These are phyloP conservation scores for Metroxylon sagu DNA, from an alignment of 176 grass and related monocot species.

Conservation along the genomic window DNA sequence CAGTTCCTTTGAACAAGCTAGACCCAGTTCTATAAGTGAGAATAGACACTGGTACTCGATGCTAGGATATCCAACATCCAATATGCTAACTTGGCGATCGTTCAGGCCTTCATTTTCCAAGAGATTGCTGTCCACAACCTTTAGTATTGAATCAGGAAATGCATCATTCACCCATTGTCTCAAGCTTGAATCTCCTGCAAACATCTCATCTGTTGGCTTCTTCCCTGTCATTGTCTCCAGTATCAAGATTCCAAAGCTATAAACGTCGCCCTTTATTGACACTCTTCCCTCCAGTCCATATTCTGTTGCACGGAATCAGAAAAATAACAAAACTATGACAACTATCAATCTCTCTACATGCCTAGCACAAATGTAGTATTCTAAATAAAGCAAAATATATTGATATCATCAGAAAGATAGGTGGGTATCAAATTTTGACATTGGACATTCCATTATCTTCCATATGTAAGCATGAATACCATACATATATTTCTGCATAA, in stretches of 20 bases:
- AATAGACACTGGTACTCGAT: not conserved
- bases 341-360: too few species aligned
- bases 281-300: slow-evolving; percentile 11
- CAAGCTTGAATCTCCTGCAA: slow-evolving; percentile 17
- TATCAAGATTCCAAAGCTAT: slow-evolving; percentile 20
- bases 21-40: slow-evolving; percentile 2
- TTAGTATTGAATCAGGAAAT: slow-evolving; percentile 4
- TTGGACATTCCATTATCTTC: too few species aligned
- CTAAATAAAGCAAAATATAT: too few species aligned
- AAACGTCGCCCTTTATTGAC: slow-evolving; percentile 19
- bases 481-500: too few species aligned
- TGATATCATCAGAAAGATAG: too few species aligned
- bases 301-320: not conserved
- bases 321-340: too few species aligned
- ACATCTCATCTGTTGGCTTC: slow-evolving; percentile 20
- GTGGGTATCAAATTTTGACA: too few species aligned
- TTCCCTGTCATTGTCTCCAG: slow-evolving; percentile 21
- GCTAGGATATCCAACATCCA: not conserved
- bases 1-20: slow-evolving; percentile 4
- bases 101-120: not conserved
- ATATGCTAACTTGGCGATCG: too few species aligned
- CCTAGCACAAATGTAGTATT: too few species aligned
- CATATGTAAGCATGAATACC: too few species aligned
- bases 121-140: slow-evolving; percentile 12
- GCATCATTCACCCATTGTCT: slow-evolving; percentile 26